Evolutionary conservation across 495 filamentous ascomycete species (phyloP).

Genomic region (Daldinia caldariorum): DNA sequence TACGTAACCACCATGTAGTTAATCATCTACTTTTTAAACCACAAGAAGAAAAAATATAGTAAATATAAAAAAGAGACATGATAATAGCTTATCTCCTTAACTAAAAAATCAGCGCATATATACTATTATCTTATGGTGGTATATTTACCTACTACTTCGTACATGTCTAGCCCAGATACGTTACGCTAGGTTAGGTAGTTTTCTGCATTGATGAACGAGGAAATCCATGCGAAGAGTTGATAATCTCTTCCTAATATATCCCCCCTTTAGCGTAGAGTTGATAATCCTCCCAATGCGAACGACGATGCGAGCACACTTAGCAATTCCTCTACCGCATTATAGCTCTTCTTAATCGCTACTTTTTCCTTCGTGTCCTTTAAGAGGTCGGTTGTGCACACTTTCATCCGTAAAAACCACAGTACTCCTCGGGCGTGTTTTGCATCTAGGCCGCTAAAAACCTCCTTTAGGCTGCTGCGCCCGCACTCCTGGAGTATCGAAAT

Average conservation of each 20-base stretch:
- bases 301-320: conserved; percentile 60
- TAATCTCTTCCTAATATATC: neutral
- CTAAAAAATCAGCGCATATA: neutral
- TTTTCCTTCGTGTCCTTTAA: conserved; percentile 67
- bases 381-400: conserved; percentile 78
- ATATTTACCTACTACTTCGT: no score
- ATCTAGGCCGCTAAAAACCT: conserved; percentile 37
- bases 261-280: neutral
- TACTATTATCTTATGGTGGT: neutral
- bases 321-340: conserved; percentile 68
- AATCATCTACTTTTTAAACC: no score
- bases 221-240: neutral
- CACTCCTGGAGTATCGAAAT: conserved; percentile 76
- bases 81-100: no score
- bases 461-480: conserved; percentile 30
- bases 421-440: conserved; percentile 74
- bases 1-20: neutral
- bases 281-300: conserved; percentile 36
- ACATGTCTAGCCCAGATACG: no score
- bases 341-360: conserved; percentile 74
- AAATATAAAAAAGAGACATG: no score
- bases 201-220: no score
- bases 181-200: no score
- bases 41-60: neutral
- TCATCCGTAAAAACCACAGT: conserved; percentile 80